These are phyloP conservation scores for Cryptococcus sp. DNA, from an alignment of 1,284 basidiomycete species.

Conservation along the genomic window DNA sequence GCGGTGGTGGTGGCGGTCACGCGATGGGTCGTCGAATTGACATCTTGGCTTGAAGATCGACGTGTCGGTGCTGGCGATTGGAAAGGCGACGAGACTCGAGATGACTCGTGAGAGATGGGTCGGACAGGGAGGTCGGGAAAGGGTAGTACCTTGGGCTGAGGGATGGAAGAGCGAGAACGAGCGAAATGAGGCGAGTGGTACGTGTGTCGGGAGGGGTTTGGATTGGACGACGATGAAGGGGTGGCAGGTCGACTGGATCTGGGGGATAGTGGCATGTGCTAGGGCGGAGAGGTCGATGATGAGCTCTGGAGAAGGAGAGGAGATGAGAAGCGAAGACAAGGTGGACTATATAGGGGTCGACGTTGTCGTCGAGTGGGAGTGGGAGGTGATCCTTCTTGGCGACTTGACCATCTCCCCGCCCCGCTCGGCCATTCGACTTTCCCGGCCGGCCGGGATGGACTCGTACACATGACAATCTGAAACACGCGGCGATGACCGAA, in stretches of 20 bases:
- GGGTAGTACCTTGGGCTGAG: conserved; percentile 4
- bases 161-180: not conserved
- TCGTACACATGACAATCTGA: too few relatives aligned
- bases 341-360: too few relatives aligned
- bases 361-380: too few relatives aligned
- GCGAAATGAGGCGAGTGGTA: not conserved
- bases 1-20: not conserved
- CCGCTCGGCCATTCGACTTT: too few relatives aligned
- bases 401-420: too few relatives aligned
- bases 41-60: conserved; percentile 2
- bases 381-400: too few relatives aligned
- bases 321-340: too few relatives aligned
- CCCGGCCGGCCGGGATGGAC: too few relatives aligned
- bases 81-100: not conserved
- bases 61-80: not conserved
- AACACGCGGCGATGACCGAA: too few relatives aligned
- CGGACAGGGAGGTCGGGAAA: conserved; percentile 5
- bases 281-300: not conserved
- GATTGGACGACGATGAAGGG: not conserved
- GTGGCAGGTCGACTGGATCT: not conserved
- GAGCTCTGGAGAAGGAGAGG: too few relatives aligned
- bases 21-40: not conserved
- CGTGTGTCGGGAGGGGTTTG: not conserved
- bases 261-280: not conserved
- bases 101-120: not conserved